phyloP scores from a whole-genome alignment of 805 yeast genomes.

The Wickerhamomyces strasburgensis region DNA sequence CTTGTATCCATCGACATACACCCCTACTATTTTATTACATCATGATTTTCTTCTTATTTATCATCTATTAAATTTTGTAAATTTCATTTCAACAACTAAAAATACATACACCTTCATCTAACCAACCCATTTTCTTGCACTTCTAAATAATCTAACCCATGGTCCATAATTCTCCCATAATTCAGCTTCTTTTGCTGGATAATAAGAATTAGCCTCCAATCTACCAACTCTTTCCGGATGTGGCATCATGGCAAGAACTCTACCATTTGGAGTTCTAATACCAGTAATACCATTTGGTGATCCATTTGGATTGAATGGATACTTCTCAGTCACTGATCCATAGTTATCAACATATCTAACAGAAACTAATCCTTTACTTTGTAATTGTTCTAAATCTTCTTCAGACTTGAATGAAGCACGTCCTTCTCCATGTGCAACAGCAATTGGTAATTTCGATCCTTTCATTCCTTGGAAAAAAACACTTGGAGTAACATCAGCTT shows the following conservation, averaged over 20 bases:
- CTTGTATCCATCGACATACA: too few relatives aligned
- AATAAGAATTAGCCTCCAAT: slow-evolving; percentile 86
- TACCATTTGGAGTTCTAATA: slow-evolving; percentile 82
- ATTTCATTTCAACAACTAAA: too few relatives aligned
- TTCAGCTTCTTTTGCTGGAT: slow-evolving; percentile 57
- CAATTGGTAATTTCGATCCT: slow-evolving; percentile 92
- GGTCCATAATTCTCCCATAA: slow-evolving; percentile 87
- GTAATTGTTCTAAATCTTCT: slow-evolving; percentile 44
- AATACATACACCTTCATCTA: too few relatives aligned
- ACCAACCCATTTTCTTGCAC: slow-evolving; percentile 92
- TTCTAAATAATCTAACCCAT: slow-evolving; percentile 89
- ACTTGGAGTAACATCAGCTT: slow-evolving; percentile 40
- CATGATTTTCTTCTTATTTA: too few relatives aligned
- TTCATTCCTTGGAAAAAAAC: slow-evolving; percentile 86
- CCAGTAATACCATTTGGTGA: slow-evolving; percentile 93
- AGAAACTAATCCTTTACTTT: slow-evolving; percentile 49
- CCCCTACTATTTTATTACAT: background rate
- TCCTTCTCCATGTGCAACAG: slow-evolving; percentile 99
- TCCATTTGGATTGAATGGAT: slow-evolving; percentile 96
- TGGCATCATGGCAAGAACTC: slow-evolving; percentile 98
- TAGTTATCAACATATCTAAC: slow-evolving; percentile 87
- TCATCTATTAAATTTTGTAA: background rate
- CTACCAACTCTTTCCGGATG: slow-evolving; percentile 95
- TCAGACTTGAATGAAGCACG: slow-evolving; percentile 64
- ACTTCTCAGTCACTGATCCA: slow-evolving; percentile 74